A percentile compares a stretch with the other conserved stretches of the same genome.
phyloP scores from a whole-genome alignment of 805 yeast genomes.

The Yarrowia sp. region DNA sequence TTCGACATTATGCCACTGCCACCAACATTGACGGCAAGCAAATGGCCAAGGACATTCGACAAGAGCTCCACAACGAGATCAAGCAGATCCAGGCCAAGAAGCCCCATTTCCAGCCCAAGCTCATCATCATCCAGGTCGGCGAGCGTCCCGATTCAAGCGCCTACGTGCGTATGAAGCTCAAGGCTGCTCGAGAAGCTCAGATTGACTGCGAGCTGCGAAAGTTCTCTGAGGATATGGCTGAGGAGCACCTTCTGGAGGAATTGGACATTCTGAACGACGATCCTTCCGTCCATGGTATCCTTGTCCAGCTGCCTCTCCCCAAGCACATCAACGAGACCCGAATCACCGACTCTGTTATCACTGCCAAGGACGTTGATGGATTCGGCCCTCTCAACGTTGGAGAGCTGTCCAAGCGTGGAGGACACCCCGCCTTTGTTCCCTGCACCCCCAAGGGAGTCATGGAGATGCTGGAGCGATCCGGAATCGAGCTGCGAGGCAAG shows the following conservation, averaged over 20 bases:
- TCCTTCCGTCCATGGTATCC: constrained; percentile 79
- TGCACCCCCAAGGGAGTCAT: constrained; percentile 96
- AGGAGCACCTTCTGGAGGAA: constrained; percentile 62
- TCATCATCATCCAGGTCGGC: constrained; percentile 91
- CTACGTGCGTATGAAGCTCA: constrained; percentile 88
- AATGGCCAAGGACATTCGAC: constrained; percentile 42
- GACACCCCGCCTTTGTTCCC: constrained; percentile 82
- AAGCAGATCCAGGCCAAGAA: constrained; percentile 41
- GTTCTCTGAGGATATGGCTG: constrained; percentile 66
- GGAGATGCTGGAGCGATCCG: constrained; percentile 73
- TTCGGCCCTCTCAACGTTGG: constrained; percentile 89
- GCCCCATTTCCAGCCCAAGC: constrained; percentile 66
- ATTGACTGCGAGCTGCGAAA: constrained; percentile 71
- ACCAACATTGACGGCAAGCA: constrained; percentile 38
- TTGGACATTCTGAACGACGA: constrained; percentile 75
- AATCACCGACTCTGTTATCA: constrained; percentile 80
- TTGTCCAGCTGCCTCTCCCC: constrained; percentile 92
- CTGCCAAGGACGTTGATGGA: constrained; percentile 93
- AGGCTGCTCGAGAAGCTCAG: constrained; percentile 85
- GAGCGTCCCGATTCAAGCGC: constrained; percentile 87
- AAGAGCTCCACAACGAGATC: constrained; percentile 43
- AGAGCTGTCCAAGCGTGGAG: constrained; percentile 86
- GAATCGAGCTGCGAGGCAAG: constrained; percentile 74
- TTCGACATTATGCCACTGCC: constrained; percentile 38
- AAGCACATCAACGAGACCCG: constrained; percentile 74